Base-by-base conservation (phyloP, 345 rosid species). In the Citrus glauca region DNA sequence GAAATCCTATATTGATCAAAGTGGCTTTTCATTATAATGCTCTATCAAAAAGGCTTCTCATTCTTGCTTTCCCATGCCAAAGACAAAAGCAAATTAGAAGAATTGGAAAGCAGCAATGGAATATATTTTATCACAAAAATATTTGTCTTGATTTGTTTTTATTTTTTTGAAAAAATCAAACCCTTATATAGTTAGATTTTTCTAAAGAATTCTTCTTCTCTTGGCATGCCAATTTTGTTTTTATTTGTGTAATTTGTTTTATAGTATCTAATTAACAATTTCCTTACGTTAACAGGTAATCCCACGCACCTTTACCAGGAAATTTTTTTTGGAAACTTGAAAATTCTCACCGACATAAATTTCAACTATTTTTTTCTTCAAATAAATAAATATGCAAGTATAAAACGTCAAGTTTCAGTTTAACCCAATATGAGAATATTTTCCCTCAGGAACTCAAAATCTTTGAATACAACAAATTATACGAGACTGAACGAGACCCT, bases 351-450 rank as follows among this genome's bases (percentile, higher is more conserved):
- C 25, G 32, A 56, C 76, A 37, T 37, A 65, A 42, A 76, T 55
- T 57, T 45, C 27, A 32, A 60, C 38, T 10, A 30, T 8, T 13
- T 22, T 17, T 53, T 53, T 5, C 1, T 17, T 4, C 20, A 19
- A 63, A 53, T 19, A 57, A 28, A 10, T 0, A 30, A 45, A 77
- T 56, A 59, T 35, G n/a, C 56, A 63, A 40, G 60, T 42, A 50
- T 53, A 72, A 82, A 68, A 38, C 69, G 82, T 71, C 76, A 80
- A 76, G 74, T 56, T 81, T 80, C 79, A 75, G 81, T 67, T 77
- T 59, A 62, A 72, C 66, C 82, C 79, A 33, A 71, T 57, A 7
- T 5, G 5, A 53, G 37, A 30, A 9, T 13, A 4, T 57, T 13
- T 30, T 42, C 56, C 30, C 53, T 71, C 14, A 16, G 7, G 3